A percentile compares a stretch with the other conserved stretches of the same genome.
Conservation (phyloP, 768 basidiomycete species). For the Melanogaster broomeanus region DNA sequence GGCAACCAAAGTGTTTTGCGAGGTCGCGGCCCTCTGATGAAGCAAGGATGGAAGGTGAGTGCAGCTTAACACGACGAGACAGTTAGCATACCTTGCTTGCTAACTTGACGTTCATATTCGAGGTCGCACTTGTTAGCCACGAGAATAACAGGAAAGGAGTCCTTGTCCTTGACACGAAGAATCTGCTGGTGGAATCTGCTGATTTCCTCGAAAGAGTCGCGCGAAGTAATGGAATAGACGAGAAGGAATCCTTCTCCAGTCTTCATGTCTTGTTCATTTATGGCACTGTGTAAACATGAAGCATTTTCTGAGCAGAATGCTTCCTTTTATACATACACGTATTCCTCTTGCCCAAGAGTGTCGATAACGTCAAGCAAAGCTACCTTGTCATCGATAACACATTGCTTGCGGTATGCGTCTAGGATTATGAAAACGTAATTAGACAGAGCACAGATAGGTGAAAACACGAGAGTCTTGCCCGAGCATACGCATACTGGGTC, state of each 20-base stretch:
- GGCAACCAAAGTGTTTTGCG: slow-evolving; percentile 92
- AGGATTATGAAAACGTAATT: slow-evolving; percentile 1
- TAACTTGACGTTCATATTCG: slow-evolving; percentile 95
- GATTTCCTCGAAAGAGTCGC: slow-evolving; percentile 97
- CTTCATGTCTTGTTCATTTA: slow-evolving; percentile 99
- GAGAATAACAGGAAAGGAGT: slow-evolving; percentile 92
- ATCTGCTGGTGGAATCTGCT: slow-evolving; percentile 96
- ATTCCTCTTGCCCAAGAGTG: slow-evolving; percentile 98
- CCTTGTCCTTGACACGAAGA: slow-evolving; percentile 94
- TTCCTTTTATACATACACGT: slow-evolving; percentile 62
- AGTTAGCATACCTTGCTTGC: slow-evolving; percentile 74
- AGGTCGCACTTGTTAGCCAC: slow-evolving; percentile 98
- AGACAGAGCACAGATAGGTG: not conserved
- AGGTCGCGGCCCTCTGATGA: slow-evolving; percentile 91
- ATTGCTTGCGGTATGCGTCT: slow-evolving; percentile 98
- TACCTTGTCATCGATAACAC: slow-evolving; percentile 98
- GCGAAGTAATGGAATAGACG: slow-evolving; percentile 97
- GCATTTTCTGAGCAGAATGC: slow-evolving; percentile 1
- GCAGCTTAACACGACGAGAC: not conserved
- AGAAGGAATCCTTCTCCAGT: slow-evolving; percentile 98
- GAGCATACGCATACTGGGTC: slow-evolving; percentile 99
- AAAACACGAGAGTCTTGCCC: slow-evolving; percentile 43
- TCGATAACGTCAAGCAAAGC: slow-evolving; percentile 95
- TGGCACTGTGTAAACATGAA: slow-evolving; percentile 59
- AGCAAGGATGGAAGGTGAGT: not conserved